phyloP scores from a whole-genome alignment of 1,284 basidiomycete species.

The Erythrobasidium hasegawianum region DNA sequence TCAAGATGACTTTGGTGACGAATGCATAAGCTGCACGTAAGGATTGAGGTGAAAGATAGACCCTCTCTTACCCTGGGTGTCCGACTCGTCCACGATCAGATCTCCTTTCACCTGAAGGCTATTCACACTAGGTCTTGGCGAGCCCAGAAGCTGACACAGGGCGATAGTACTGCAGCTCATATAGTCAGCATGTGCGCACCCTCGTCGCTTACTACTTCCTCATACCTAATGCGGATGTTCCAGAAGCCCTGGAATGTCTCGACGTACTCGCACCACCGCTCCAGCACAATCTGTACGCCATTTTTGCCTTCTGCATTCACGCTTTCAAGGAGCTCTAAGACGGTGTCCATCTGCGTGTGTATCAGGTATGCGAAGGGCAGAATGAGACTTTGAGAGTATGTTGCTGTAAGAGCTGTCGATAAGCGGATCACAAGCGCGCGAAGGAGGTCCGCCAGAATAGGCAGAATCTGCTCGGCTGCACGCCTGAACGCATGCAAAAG shows the following conservation, averaged over 20 bases:
- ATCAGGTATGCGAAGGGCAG: conserved; percentile 91
- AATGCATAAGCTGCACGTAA: no score
- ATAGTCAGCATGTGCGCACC: no score
- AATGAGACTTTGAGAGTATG: conserved; percentile 82
- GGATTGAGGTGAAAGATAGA: no score
- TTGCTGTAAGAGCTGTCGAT: conserved; percentile 75
- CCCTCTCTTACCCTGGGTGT: conserved; percentile 52
- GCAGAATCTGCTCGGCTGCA: conserved; percentile 68
- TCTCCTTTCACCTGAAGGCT: conserved; percentile 82
- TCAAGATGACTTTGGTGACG: conserved; percentile 90
- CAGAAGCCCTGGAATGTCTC: conserved; percentile 93
- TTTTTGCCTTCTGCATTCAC: conserved; percentile 54
- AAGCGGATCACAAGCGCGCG: conserved; percentile 78
- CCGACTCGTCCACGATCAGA: conserved; percentile 73
- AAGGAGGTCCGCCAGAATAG: conserved; percentile 79
- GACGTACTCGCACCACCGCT: conserved; percentile 88
- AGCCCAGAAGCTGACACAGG: conserved; percentile 69
- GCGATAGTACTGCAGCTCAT: conserved; percentile 74
- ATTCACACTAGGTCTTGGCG: conserved; percentile 63
- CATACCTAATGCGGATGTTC: conserved; percentile 74
- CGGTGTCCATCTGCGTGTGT: conserved; percentile 71
- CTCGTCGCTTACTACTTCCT: no score
- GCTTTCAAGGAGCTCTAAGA: conserved; percentile 68
- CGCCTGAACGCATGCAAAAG: conserved; percentile 85
- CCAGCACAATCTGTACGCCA: conserved; percentile 73